A percentile compares a stretch with the other conserved stretches of the same genome.
Evolutionary conservation across 2,329 filamentous ascomycete genomes (phyloP).

Genomic region (Malbranchea zuffiana): DNA sequence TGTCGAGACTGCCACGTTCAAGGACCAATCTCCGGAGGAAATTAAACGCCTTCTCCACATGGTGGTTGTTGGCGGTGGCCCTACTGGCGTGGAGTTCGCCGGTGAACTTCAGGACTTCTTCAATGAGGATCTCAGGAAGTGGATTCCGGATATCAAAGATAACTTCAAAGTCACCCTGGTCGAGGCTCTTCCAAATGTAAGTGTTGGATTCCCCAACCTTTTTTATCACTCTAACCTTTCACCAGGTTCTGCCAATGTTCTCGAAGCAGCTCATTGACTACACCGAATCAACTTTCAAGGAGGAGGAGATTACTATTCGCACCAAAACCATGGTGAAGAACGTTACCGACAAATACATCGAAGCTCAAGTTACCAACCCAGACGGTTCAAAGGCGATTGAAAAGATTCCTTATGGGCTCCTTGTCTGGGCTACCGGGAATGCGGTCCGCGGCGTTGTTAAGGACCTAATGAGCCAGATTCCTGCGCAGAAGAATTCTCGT

Average conservation of each 20-base stretch:
- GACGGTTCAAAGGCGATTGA: constrained; percentile 76
- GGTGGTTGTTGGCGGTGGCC: constrained; percentile 89
- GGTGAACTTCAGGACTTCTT: constrained; percentile 99
- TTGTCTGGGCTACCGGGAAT: constrained; percentile 98
- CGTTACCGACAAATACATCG: constrained; percentile 83
- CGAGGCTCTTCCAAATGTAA: constrained; percentile 82
- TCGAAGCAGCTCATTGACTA: constrained; percentile 99
- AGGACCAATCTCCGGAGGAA: constrained; percentile 81
- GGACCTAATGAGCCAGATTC: constrained; percentile 84
- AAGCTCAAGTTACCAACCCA: constrained; percentile 71
- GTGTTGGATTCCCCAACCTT: constrained; percentile 7
- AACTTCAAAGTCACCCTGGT: constrained; percentile 97
- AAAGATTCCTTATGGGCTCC: constrained; percentile 80
- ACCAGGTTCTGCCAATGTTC: constrained; percentile 75
- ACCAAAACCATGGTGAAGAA: constrained; percentile 99
- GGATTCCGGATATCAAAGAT: constrained; percentile 87
- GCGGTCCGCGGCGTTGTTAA: constrained; percentile 79
- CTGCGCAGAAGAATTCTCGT: constrained; percentile 87
- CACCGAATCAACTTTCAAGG: constrained; percentile 97
- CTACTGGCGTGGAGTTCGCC: constrained; percentile 95
- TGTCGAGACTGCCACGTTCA: constrained; percentile 96
- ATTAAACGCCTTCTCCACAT: constrained; percentile 92
- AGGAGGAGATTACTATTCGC: constrained; percentile 94
- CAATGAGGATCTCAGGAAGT: constrained; percentile 94
- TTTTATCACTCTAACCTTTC: constrained; percentile 3